A percentile compares a stretch with the other conserved stretches of the same genome.
Evolutionary conservation across 148 eudicot genomes (phyloP).

Genomic region (Heliosperma pusillum): DNA sequence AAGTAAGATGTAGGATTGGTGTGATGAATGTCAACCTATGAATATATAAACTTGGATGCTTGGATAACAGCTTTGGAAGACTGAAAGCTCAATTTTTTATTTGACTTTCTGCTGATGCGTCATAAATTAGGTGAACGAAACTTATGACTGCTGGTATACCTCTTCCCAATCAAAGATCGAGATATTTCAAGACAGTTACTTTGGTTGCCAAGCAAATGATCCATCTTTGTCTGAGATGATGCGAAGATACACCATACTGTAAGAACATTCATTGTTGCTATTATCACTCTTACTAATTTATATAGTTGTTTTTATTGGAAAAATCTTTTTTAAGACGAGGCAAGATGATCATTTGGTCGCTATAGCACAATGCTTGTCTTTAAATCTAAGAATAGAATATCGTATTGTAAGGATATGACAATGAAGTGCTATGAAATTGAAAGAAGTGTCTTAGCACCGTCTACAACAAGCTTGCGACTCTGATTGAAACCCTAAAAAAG

Average conservation of each 20-base stretch:
- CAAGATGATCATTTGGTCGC: neutral
- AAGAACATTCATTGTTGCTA: constrained; percentile 33
- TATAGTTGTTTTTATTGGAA: neutral
- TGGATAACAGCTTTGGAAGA: neutral
- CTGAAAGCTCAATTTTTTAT: neutral
- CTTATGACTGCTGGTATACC: constrained; percentile 95
- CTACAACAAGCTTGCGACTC: too few relatives aligned
- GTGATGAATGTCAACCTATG: neutral
- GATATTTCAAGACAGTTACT: constrained; percentile 57
- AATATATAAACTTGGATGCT: neutral
- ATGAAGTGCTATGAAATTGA: too few relatives aligned
- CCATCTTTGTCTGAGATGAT: constrained; percentile 82
- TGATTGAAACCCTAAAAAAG: too few relatives aligned
- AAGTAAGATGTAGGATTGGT: neutral
- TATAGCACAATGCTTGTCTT: neutral
- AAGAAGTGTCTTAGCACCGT: too few relatives aligned
- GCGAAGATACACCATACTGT: constrained; percentile 74
- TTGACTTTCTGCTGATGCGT: constrained; percentile 6
- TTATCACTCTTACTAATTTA: constrained; percentile 3
- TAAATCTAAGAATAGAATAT: neutral
- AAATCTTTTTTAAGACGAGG: neutral
- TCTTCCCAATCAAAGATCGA: constrained; percentile 73
- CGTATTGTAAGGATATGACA: too few relatives aligned
- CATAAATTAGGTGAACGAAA: constrained; percentile 70
- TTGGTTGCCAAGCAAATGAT: constrained; percentile 72